A percentile compares a stretch with the other conserved stretches of the same genome.
Conservation (phyloP, 2,329 filamentous ascomycete genomes). For the Colletotrichum horii region DNA sequence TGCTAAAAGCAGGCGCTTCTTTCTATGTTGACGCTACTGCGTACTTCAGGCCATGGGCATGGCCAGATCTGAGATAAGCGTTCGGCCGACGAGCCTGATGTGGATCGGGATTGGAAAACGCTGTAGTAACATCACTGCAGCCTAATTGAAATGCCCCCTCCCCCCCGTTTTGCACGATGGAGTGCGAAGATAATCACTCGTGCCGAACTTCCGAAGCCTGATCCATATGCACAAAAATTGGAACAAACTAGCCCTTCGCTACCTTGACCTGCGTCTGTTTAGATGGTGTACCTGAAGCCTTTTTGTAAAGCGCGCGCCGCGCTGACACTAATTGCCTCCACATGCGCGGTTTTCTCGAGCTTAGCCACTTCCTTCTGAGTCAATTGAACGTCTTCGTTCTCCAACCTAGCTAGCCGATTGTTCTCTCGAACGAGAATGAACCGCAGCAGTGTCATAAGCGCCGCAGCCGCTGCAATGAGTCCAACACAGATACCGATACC, state of each 20-base stretch:
- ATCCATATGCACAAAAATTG: not conserved
- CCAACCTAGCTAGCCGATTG: conserved; percentile 52
- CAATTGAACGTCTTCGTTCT: conserved; percentile 49
- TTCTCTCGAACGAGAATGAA: conserved; percentile 44
- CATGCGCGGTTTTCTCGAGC: conserved; percentile 54
- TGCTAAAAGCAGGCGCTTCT: not conserved
- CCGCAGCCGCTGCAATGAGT: conserved; percentile 36
- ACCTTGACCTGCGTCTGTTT: not conserved
- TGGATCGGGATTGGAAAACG: not conserved
- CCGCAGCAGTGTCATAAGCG: conserved; percentile 41
- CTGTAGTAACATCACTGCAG: not conserved
- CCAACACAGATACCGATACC: conserved; percentile 46
- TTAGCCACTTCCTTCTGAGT: conserved; percentile 50
- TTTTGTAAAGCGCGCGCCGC: conserved; percentile 56
- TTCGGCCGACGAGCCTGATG: not conserved
- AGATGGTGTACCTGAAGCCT: conserved; percentile 58
- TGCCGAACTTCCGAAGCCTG: not conserved
- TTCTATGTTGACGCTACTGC: not conserved
- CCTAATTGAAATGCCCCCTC: not conserved
- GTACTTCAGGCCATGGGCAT: not conserved
- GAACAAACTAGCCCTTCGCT: not conserved
- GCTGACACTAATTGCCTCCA: conserved; percentile 54
- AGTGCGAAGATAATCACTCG: not conserved
- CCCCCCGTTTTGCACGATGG: not conserved
- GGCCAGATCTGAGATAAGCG: not conserved